These are phyloP conservation scores for Amaranthus hypochondriacus DNA, from an alignment of 148 eudicot genomes.

Conservation along the genomic window DNA sequence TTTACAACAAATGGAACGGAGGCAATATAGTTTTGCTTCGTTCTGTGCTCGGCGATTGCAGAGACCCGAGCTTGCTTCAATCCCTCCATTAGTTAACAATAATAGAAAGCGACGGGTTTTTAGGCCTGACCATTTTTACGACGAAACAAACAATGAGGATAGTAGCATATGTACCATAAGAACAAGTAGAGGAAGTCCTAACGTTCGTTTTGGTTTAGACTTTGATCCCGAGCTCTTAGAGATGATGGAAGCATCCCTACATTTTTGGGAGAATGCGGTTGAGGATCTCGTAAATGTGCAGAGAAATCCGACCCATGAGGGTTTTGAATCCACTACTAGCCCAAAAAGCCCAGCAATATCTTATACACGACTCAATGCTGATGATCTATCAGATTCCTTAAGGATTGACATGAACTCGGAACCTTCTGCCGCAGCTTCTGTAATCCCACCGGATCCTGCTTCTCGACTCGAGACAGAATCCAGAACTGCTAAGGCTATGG, in stretches of 20 bases:
- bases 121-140: slow-evolving; percentile 31
- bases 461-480: slow-evolving; percentile 33
- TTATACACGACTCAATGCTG: slow-evolving; percentile 58
- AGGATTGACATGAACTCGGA: slow-evolving; percentile 61
- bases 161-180: slow-evolving; percentile 18
- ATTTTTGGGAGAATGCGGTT: slow-evolving; percentile 56
- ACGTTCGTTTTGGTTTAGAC: slow-evolving; percentile 30
- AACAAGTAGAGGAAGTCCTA: slow-evolving; percentile 36
- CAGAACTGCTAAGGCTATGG: slow-evolving; percentile 29
- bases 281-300: slow-evolving; percentile 29
- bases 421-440: slow-evolving; percentile 32
- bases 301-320: slow-evolving; percentile 36
- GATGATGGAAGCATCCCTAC: slow-evolving; percentile 53
- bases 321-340: slow-evolving; percentile 47
- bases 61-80: slow-evolving; percentile 46
- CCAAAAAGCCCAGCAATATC: slow-evolving; percentile 54
- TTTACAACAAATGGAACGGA: slow-evolving; percentile 41
- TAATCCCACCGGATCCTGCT: slow-evolving; percentile 21
- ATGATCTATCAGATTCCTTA: slow-evolving; percentile 36
- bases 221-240: slow-evolving; percentile 44
- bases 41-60: slow-evolving; percentile 41
- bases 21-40: slow-evolving; percentile 43
- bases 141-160: slow-evolving; percentile 35
- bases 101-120: slow-evolving; percentile 66
- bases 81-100: slow-evolving; percentile 44